phyloP scores from a whole-genome alignment of 1,284 basidiomycete genomes.

The Trametes sp. region DNA sequence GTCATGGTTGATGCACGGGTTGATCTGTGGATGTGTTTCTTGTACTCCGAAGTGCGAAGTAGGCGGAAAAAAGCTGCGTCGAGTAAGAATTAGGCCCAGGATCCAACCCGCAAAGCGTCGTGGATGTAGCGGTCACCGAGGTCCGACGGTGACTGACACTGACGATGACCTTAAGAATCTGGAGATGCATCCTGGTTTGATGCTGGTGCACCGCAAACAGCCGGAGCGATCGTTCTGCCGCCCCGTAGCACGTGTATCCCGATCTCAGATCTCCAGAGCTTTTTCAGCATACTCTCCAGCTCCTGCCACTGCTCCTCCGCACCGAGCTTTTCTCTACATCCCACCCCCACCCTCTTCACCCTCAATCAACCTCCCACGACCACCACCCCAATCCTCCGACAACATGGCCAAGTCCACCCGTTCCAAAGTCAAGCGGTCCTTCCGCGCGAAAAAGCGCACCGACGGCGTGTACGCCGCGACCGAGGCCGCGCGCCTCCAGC shows the following conservation, averaged over 20 bases:
- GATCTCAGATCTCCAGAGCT: conserved; percentile 30
- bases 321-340: conserved; percentile 4
- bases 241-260: conserved; percentile 22
- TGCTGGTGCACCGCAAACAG: neutral
- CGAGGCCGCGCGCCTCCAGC: conserved; percentile 84
- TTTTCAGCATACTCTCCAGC: conserved; percentile 22
- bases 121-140: too few species aligned
- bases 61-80: too few species aligned
- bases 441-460: conserved; percentile 86
- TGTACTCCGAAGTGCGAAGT: too few species aligned
- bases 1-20: too few species aligned
- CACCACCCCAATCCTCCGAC: conserved; percentile 8
- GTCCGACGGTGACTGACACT: too few species aligned
- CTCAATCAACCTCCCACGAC: neutral
- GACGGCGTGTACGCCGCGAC: conserved; percentile 85
- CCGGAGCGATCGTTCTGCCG: conserved; percentile 16
- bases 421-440: conserved; percentile 88
- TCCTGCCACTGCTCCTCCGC: neutral
- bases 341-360: conserved; percentile 2
- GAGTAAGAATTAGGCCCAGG: too few species aligned
- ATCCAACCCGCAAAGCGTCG: too few species aligned
- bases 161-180: too few species aligned
- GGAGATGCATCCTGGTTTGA: too few species aligned
- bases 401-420: conserved; percentile 93
- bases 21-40: too few species aligned